Evolutionary conservation across 192 early-diverging fungal genomes (phyloP).

Genomic region (Umbelopsis vinacea): DNA sequence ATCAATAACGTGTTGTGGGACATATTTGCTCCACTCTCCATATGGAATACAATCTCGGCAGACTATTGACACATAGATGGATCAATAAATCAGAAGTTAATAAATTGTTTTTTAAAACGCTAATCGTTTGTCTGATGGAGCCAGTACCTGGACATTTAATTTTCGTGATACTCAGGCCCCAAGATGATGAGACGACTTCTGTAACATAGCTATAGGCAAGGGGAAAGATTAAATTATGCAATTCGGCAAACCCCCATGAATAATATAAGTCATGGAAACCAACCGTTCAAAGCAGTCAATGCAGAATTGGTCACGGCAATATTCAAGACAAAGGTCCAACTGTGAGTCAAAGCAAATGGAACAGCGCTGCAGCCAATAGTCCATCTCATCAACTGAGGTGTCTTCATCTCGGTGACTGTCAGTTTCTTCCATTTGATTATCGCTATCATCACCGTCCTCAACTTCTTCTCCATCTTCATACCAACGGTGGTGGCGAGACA

Average conservation of each 20-base stretch:
- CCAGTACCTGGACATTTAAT: constrained; percentile 54
- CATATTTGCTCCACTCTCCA: constrained; percentile 61
- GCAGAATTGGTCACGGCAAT: constrained; percentile 62
- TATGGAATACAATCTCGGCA: constrained; percentile 54
- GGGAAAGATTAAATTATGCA: neutral
- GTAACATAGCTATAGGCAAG: constrained; percentile 47
- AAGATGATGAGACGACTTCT: constrained; percentile 60
- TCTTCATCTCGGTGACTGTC: constrained; percentile 17
- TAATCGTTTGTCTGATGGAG: neutral
- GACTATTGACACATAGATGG: constrained; percentile 24
- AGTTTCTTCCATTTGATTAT: constrained; percentile 13
- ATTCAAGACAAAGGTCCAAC: constrained; percentile 59
- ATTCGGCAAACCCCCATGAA: too few relatives aligned
- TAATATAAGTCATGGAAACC: neutral
- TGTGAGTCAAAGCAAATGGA: constrained; percentile 64
- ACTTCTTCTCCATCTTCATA: constrained; percentile 21
- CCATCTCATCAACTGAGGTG: constrained; percentile 43
- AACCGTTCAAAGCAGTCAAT: constrained; percentile 58
- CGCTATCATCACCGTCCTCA: constrained; percentile 17
- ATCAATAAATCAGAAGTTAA: neutral
- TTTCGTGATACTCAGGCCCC: constrained; percentile 60
- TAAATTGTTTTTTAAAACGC: neutral
- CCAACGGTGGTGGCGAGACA: constrained; percentile 19
- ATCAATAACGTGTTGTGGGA: constrained; percentile 45
- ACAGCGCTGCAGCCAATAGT: constrained; percentile 58